Evolutionary conservation across 2,329 filamentous ascomycete species (phyloP).

Genomic region (Exutisphaerella laricina): DNA sequence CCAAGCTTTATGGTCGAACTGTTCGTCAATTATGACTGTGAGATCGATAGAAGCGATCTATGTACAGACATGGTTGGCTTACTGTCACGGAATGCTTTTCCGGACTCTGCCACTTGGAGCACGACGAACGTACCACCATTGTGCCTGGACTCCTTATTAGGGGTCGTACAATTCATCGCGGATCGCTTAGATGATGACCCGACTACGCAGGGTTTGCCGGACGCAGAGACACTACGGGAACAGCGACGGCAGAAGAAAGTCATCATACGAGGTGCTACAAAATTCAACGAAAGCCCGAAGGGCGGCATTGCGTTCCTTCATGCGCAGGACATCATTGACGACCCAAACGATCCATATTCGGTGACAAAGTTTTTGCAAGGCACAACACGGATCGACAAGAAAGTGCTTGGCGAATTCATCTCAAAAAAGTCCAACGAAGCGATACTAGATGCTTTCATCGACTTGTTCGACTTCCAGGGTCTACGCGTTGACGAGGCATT

Average conservation of each 20-base stretch:
- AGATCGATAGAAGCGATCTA: conserved; percentile 81
- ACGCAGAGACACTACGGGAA: conserved; percentile 59
- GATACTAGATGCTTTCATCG: conserved; percentile 78
- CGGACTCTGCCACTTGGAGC: conserved; percentile 97
- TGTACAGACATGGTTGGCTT: conserved; percentile 95
- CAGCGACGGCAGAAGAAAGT: conserved; percentile 76
- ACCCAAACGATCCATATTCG: conserved; percentile 65
- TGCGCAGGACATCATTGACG: conserved; percentile 76
- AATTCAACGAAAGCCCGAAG: conserved; percentile 95
- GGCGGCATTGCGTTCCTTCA: conserved; percentile 79
- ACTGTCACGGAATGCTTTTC: conserved; percentile 87
- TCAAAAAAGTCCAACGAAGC: conserved; percentile 84
- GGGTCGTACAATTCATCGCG: conserved; percentile 86
- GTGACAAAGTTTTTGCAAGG: conserved; percentile 84
- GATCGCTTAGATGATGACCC: conserved; percentile 74
- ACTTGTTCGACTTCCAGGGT: conserved; percentile 78
- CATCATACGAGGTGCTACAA: conserved; percentile 79
- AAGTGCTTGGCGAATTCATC: conserved; percentile 82
- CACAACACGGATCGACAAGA: conserved; percentile 84
- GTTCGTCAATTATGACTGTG: conserved; percentile 97
- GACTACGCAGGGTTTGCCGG: conserved; percentile 58
- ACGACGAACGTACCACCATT: conserved; percentile 95
- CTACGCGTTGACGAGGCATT: conserved; percentile 89
- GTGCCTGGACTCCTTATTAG: conserved; percentile 84
- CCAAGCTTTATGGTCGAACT: conserved; percentile 92